Evolutionary conservation across 148 eudicot genomes (phyloP).

Genomic region (Drosera capensis): DNA sequence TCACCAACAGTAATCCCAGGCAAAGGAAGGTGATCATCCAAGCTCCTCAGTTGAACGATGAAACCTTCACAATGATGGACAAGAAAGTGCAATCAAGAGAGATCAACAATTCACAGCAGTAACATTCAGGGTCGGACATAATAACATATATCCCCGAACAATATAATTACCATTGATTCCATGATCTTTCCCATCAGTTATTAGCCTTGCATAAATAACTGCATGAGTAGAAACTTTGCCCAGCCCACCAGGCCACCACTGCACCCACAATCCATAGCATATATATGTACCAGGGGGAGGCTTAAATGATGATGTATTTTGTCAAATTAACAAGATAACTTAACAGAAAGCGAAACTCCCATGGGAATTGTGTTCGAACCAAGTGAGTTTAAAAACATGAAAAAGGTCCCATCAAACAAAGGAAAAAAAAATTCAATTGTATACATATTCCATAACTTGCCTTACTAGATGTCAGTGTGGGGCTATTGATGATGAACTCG

Average conservation of each 20-base stretch:
- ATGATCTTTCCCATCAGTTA: slow-evolving; percentile 59
- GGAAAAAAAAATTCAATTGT: neutral
- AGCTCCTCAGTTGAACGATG: slow-evolving; percentile 83
- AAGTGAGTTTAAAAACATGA: neutral
- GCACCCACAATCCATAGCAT: slow-evolving; percentile 6
- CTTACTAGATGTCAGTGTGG: slow-evolving; percentile 90
- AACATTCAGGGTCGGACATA: neutral
- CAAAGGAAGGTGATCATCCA: slow-evolving; percentile 86
- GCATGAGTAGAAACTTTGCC: slow-evolving; percentile 91
- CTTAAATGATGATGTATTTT: neutral
- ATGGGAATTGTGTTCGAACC: too few species aligned
- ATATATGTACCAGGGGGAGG: neutral
- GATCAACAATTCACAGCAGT: neutral
- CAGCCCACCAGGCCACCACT: slow-evolving; percentile 99
- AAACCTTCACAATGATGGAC: slow-evolving; percentile 34
- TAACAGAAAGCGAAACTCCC: too few species aligned
- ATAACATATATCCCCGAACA: neutral
- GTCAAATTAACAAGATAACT: neutral
- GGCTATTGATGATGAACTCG: slow-evolving; percentile 84
- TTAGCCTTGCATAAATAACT: slow-evolving; percentile 72
- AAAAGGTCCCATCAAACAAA: neutral
- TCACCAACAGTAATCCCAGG: slow-evolving; percentile 90
- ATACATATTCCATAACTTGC: slow-evolving; percentile 23
- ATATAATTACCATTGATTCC: slow-evolving; percentile 68
- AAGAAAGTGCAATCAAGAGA: neutral